Evolutionary conservation across 2,329 filamentous ascomycete genomes (phyloP).

Genomic region (Neonectria punicea): DNA sequence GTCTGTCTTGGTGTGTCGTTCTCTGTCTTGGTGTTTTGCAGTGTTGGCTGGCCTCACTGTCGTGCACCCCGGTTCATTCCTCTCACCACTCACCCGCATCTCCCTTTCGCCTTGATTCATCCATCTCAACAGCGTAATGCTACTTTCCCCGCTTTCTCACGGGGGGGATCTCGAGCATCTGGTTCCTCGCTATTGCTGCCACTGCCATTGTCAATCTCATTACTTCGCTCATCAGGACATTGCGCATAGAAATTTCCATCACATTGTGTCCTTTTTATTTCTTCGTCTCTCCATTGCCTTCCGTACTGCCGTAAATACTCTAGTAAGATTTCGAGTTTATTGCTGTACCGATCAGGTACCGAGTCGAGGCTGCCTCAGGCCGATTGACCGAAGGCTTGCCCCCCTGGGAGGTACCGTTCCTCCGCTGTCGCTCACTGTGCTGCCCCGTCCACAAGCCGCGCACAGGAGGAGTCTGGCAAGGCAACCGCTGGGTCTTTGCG

Average conservation of each 20-base stretch:
- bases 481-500: constrained; percentile 24
- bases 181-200: neutral
- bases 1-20: neutral
- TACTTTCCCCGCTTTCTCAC: constrained; percentile 39
- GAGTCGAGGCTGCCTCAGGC: constrained; percentile 4
- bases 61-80: constrained; percentile 1
- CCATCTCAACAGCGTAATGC: constrained; percentile 26
- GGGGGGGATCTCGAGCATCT: neutral
- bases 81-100: constrained; percentile 6
- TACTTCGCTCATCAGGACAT: neutral
- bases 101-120: constrained; percentile 12
- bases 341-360: neutral
- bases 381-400: neutral
- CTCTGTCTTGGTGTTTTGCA: neutral
- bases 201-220: neutral
- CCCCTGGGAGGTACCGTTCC: neutral
- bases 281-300: constrained; percentile 7
- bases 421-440: constrained; percentile 15
- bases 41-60: neutral
- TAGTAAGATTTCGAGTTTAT: neutral
- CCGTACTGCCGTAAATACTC: neutral
- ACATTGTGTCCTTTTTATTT: neutral
- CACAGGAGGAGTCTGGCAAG: constrained; percentile 16
- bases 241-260: neutral
- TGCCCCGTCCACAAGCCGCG: neutral